phyloP scores from a whole-genome alignment of 2,329 filamentous ascomycete genomes.

The Aureobasidium mangrovei region DNA sequence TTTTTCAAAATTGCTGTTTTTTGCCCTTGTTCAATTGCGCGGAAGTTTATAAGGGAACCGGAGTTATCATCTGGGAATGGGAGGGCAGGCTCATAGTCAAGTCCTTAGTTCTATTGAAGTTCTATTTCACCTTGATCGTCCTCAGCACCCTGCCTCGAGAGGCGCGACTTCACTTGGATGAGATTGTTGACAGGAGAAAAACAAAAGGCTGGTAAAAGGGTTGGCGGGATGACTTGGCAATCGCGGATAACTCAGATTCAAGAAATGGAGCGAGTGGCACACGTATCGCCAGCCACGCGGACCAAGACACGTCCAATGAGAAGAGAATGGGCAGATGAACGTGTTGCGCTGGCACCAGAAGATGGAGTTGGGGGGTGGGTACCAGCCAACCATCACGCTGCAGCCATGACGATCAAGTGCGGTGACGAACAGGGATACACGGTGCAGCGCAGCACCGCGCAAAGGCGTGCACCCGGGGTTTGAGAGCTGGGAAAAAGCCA shows the following conservation, averaged over 20 bases:
- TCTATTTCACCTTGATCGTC: no score
- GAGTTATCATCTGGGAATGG: no score
- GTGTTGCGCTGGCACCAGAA: constrained; percentile 8
- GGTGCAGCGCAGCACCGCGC: neutral
- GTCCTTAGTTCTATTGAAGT: no score
- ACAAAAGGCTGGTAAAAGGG: neutral
- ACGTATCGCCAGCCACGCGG: constrained; percentile 3
- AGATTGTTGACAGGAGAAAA: neutral
- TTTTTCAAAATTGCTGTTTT: no score
- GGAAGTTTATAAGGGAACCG: no score
- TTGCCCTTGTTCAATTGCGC: no score
- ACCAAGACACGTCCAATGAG: neutral
- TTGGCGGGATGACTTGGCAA: constrained; percentile 1
- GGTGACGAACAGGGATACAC: constrained; percentile 9
- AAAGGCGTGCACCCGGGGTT: neutral
- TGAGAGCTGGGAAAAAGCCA: neutral
- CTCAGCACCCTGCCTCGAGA: no score
- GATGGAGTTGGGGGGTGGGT: neutral
- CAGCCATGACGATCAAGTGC: constrained; percentile 5
- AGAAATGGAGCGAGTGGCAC: neutral
- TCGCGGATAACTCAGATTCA: neutral
- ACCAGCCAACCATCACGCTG: neutral
- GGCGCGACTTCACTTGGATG: no score
- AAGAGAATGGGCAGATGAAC: neutral
- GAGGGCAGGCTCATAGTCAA: no score